Evolutionary conservation across 345 rosid genomes (phyloP).

Genomic region (rapeseed (Brassica napus)): Da-Ae NC_063451.1:44453001-44453500

Average conservation of each 20-base stretch:
- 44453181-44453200: background rate
- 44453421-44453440: background rate
- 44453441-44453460: background rate
- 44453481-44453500: background rate
- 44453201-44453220: constrained; percentile 76
- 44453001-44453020: constrained; percentile 92
- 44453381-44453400: background rate
- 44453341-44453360: background rate
- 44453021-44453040: constrained; percentile 95
- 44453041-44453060: constrained; percentile 81
- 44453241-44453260: constrained; percentile 97
- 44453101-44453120: constrained; percentile 86
- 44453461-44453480: background rate
- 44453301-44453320: constrained; percentile 99
- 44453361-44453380: background rate
- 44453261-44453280: constrained; percentile 96
- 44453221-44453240: constrained; percentile 77
- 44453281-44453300: constrained; percentile 91
- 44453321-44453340: constrained; percentile 50
- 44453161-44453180: background rate
- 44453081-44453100: constrained; percentile 81
- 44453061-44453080: constrained; percentile 96
- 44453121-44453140: background rate
- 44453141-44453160: background rate
- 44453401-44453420: background rate